Percentiles rank a stretch among this genome's conserved stretches.
Conservation (phyloP, 108 stramenopile species). For the Conticribra guillardii region DNA sequence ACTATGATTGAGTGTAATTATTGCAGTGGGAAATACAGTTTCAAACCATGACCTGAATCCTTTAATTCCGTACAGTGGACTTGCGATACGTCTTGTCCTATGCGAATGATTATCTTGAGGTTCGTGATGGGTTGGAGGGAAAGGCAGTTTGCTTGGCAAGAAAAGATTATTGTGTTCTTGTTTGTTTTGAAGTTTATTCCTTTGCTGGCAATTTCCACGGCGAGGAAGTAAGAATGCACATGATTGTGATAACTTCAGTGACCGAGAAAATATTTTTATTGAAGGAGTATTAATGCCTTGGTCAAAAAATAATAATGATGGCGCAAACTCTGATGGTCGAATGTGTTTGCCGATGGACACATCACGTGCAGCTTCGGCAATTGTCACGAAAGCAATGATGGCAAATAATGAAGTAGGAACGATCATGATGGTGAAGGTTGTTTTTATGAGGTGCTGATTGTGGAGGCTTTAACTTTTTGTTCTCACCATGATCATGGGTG, state of each 20-base stretch:
- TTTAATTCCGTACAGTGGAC: constrained; percentile 68
- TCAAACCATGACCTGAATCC: constrained; percentile 88
- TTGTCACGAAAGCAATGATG: not conserved
- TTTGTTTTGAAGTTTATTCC: not conserved
- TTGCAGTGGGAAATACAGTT: constrained; percentile 72
- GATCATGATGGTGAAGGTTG: not conserved
- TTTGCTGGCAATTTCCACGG: not conserved
- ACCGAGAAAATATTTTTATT: no score
- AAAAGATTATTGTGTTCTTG: not conserved
- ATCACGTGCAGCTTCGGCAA: not conserved
- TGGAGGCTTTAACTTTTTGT: no score
- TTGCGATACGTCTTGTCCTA: not conserved
- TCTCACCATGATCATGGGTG: no score
- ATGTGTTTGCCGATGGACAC: no score
- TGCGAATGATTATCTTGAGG: not conserved
- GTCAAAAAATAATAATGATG: no score
- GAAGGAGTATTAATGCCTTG: no score
- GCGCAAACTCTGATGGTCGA: no score
- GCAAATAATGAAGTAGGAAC: not conserved
- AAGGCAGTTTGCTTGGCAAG: not conserved
- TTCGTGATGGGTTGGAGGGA: no score
- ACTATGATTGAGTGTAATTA: constrained; percentile 38
- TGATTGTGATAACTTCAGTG: not conserved
- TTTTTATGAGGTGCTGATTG: no score
- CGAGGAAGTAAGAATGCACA: not conserved